Evolutionary conservation across 768 basidiomycete genomes (phyloP).

Genomic region (Suillus cothurnatus): DNA sequence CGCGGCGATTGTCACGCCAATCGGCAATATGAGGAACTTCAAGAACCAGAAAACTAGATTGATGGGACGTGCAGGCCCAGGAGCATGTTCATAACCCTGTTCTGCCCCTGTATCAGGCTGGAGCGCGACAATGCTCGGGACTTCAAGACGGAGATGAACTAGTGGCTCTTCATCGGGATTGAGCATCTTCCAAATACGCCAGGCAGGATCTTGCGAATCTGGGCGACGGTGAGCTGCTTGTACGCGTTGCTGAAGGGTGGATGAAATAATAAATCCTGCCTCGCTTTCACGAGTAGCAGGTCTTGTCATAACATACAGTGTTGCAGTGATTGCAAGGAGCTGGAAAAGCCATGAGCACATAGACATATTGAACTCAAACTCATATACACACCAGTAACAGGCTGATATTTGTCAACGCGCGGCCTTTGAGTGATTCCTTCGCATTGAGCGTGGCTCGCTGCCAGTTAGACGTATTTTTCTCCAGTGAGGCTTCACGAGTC

Average conservation of each 20-base stretch:
- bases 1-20: constrained; percentile 69
- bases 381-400: constrained; percentile 65
- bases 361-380: neutral
- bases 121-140: constrained; percentile 77
- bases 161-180: constrained; percentile 68
- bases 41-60: constrained; percentile 70
- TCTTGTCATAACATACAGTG: constrained; percentile 74
- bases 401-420: constrained; percentile 78
- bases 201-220: constrained; percentile 50
- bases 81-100: constrained; percentile 31
- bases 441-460: constrained; percentile 24
- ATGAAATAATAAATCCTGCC: constrained; percentile 19
- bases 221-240: constrained; percentile 34
- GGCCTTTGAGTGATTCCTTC: constrained; percentile 57
- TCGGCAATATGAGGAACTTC: constrained; percentile 85
- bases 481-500: constrained; percentile 26
- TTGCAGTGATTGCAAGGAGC: constrained; percentile 77
- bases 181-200: constrained; percentile 74
- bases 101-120: constrained; percentile 39
- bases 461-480: constrained; percentile 34
- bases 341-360: constrained; percentile 30
- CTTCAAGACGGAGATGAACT: constrained; percentile 78
- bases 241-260: constrained; percentile 35
- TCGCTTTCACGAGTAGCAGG: constrained; percentile 40
- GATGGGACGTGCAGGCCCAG: constrained; percentile 51